Conservation (phyloP, 495 filamentous ascomycete genomes). For the Aspergillus affinis region DNA sequence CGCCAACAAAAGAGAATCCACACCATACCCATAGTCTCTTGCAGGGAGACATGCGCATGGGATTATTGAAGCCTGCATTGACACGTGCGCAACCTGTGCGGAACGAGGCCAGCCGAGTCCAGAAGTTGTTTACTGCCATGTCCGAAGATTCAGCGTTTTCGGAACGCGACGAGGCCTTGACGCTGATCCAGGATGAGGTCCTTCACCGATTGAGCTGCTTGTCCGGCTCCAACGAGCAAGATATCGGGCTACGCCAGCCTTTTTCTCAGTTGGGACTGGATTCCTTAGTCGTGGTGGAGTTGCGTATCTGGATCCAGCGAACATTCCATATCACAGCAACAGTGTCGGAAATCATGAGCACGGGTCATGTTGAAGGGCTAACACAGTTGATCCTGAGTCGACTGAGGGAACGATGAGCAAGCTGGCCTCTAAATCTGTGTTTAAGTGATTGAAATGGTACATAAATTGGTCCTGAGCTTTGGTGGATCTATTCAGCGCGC, state of each 20-base stretch:
- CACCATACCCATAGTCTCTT: too few relatives aligned
- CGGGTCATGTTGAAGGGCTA: neutral
- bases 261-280: constrained; percentile 8
- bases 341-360: constrained; percentile 3
- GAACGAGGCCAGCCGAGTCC: neutral
- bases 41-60: too few relatives aligned
- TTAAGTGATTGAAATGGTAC: too few relatives aligned
- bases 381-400: neutral
- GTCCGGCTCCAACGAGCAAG: neutral
- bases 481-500: too few relatives aligned
- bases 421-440: too few relatives aligned
- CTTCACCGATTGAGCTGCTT: constrained; percentile 3
- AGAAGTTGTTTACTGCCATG: neutral
- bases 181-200: constrained; percentile 4
- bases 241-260: constrained; percentile 4
- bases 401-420: neutral
- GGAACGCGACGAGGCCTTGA: neutral
- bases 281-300: constrained; percentile 10
- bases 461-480: too few relatives aligned
- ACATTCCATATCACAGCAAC: constrained; percentile 1
- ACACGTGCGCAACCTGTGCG: neutral
- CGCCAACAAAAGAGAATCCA: neutral
- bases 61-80: neutral
- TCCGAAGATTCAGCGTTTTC: neutral
- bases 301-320: constrained; percentile 9